Conservation (phyloP, 495 filamentous ascomycete genomes). For the Lindgomyces ingoldianus region DNA sequence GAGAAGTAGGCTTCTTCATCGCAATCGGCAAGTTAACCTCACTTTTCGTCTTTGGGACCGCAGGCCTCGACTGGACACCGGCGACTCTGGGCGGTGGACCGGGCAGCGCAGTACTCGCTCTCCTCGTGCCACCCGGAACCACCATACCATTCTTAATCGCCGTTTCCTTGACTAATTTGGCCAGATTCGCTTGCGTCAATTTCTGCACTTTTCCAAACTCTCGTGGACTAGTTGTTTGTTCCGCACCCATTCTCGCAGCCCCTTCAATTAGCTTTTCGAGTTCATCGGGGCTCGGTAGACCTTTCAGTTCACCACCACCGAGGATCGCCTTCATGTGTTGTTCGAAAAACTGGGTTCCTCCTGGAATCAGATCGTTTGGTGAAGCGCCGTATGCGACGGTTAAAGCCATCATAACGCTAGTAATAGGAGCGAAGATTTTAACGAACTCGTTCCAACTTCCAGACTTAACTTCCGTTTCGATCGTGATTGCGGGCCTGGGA, state of each 20-base stretch:
- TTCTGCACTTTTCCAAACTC: conserved; percentile 26
- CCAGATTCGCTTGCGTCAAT: conserved; percentile 36
- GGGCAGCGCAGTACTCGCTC: conserved; percentile 18
- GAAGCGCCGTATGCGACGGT: conserved; percentile 39
- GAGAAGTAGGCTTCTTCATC: conserved; percentile 6
- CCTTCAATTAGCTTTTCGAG: conserved; percentile 36
- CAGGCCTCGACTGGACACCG: conserved; percentile 1
- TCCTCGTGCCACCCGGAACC: conserved; percentile 14
- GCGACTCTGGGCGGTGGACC: conserved; percentile 1
- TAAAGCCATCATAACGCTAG: conserved; percentile 40
- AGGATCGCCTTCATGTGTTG: conserved; percentile 29
- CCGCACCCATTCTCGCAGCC: conserved; percentile 25
- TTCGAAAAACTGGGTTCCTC: conserved; percentile 30
- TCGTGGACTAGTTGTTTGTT: conserved; percentile 10
- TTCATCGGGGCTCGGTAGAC: conserved; percentile 30
- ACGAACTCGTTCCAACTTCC: conserved; percentile 47
- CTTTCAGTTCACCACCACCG: conserved; percentile 27
- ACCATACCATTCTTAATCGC: conserved; percentile 37
- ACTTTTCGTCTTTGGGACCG: conserved; percentile 23
- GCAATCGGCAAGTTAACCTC: conserved; percentile 2
- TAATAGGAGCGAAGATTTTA: conserved; percentile 47
- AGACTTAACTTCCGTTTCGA: conserved; percentile 45
- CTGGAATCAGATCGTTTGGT: conserved; percentile 33
- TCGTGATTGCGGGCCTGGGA: conserved; percentile 26
- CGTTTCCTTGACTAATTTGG: conserved; percentile 35